A percentile compares a stretch with the other conserved stretches of the same genome.
phyloP scores from a whole-genome alignment of 306 rosid species.

The Vigna nakashimae region DNA sequence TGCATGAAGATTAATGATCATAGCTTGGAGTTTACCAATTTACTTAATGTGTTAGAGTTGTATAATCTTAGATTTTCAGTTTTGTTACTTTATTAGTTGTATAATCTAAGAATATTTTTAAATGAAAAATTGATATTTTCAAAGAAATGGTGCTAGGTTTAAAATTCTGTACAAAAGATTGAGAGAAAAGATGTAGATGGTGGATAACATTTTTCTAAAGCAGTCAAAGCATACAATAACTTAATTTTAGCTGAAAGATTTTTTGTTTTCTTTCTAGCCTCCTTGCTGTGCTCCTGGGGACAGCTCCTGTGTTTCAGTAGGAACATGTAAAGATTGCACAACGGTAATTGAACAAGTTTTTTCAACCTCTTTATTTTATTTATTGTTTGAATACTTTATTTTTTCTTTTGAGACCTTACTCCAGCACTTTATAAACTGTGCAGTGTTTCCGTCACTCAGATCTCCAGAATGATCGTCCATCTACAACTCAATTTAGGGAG shows the following conservation, averaged over 20 bases:
- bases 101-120: slow-evolving; percentile 28
- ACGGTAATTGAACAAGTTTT: slow-evolving; percentile 67
- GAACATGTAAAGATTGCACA: slow-evolving; percentile 92
- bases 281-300: slow-evolving; percentile 85
- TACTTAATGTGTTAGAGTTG: slow-evolving; percentile 6
- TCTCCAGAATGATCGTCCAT: slow-evolving; percentile 75
- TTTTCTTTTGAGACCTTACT: slow-evolving; percentile 40
- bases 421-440: slow-evolving; percentile 43
- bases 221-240: slow-evolving; percentile 22
- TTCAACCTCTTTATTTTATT: slow-evolving; percentile 1
- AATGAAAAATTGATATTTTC: slow-evolving; percentile 21
- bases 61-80: slow-evolving; percentile 27
- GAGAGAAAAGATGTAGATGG: slow-evolving; percentile 13
- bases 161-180: neutral
- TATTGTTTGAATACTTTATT: neutral
- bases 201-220: slow-evolving; percentile 31
- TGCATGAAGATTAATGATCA: slow-evolving; percentile 6
- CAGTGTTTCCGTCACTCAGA: slow-evolving; percentile 95
- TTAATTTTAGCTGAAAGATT: slow-evolving; percentile 44
- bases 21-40: slow-evolving; percentile 30
- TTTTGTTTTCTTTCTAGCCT: slow-evolving; percentile 61
- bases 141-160: neutral
- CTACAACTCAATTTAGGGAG: slow-evolving; percentile 82
- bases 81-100: slow-evolving; percentile 29
- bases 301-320: slow-evolving; percentile 69